Percentiles rank a stretch among this genome's conserved stretches.
Conservation (phyloP, 345 rosid species). For the Eucalyptus fibrosa region DNA sequence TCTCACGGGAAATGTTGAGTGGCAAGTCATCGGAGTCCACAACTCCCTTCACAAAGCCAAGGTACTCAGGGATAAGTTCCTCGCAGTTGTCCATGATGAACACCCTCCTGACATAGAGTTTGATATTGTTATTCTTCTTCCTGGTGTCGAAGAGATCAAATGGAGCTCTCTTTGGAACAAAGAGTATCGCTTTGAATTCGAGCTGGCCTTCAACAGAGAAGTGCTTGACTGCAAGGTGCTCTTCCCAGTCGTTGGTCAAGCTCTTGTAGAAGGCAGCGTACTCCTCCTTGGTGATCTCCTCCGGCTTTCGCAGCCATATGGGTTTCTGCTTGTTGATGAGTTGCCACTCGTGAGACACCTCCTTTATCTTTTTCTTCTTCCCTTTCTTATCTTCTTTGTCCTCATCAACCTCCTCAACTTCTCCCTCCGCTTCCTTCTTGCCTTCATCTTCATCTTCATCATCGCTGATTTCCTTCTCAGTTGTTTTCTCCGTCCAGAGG, state of each 20-base stretch:
- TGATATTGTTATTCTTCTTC: conserved; percentile 83
- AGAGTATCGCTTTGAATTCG: conserved; percentile 76
- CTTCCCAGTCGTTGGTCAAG: conserved; percentile 85
- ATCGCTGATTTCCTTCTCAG: conserved; percentile 79
- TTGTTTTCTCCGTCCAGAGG: conserved; percentile 84
- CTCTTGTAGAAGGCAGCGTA: conserved; percentile 87
- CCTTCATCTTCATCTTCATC: conserved; percentile 71
- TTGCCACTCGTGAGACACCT: conserved; percentile 83
- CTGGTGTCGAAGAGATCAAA: conserved; percentile 80
- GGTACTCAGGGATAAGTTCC: conserved; percentile 75
- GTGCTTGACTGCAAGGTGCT: conserved; percentile 75
- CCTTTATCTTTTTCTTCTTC: conserved; percentile 86
- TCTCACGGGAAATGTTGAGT: conserved; percentile 88
- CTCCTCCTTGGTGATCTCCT: conserved; percentile 80
- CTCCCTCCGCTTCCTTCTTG: conserved; percentile 61
- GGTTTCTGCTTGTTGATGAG: conserved; percentile 88
- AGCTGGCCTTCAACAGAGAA: conserved; percentile 95
- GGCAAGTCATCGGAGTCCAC: conserved; percentile 92
- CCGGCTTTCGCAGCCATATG: conserved; percentile 87
- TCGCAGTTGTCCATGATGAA: conserved; percentile 96
- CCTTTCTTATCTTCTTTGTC: conserved; percentile 51
- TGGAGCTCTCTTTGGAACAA: conserved; percentile 77
- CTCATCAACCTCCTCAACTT: conserved; percentile 68
- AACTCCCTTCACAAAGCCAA: conserved; percentile 76
- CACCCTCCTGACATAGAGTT: conserved; percentile 75